Evolutionary conservation across 129 eudicot species (phyloP).

Genomic region (Saussurea involucrata): DNA sequence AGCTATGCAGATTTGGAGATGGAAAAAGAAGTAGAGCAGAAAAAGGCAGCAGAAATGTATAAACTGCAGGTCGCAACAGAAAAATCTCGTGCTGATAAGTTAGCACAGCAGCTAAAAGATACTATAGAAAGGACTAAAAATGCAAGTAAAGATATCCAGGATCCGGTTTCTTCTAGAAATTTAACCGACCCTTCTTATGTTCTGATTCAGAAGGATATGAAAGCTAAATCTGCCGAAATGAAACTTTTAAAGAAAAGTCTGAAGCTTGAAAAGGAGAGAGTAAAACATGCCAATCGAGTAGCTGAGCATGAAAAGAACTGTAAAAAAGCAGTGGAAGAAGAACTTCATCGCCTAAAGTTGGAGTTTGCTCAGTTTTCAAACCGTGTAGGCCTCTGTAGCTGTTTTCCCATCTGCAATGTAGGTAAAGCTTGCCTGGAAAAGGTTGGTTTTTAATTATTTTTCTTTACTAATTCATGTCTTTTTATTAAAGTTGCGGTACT

Average conservation of each 20-base stretch:
- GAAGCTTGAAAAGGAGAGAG: slow-evolving; percentile 70
- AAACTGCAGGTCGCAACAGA: slow-evolving; percentile 42
- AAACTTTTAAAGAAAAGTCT: slow-evolving; percentile 60
- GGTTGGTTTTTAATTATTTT: slow-evolving; percentile 44
- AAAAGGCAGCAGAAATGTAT: slow-evolving; percentile 40
- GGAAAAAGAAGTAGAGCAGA: slow-evolving; percentile 40
- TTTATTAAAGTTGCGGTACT: not conserved
- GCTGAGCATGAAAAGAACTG: slow-evolving; percentile 54
- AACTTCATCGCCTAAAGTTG: slow-evolving; percentile 51
- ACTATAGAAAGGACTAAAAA: slow-evolving; percentile 30
- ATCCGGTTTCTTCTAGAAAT: slow-evolving; percentile 22
- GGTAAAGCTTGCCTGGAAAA: slow-evolving; percentile 49
- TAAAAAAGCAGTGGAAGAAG: slow-evolving; percentile 44
- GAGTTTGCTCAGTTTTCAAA: slow-evolving; percentile 41
- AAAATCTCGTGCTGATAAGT: slow-evolving; percentile 46
- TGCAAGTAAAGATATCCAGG: slow-evolving; percentile 30
- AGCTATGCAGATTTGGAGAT: slow-evolving; percentile 34
- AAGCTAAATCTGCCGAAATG: slow-evolving; percentile 32
- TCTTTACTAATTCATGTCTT: not conserved
- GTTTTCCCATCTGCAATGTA: slow-evolving; percentile 37
- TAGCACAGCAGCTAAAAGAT: slow-evolving; percentile 39
- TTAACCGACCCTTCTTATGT: slow-evolving; percentile 12
- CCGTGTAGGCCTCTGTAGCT: slow-evolving; percentile 50
- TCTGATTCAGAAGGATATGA: slow-evolving; percentile 3
- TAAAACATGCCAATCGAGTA: slow-evolving; percentile 73